phyloP scores from a whole-genome alignment of 805 yeast species.

The Saccharomycopsis vini region DNA sequence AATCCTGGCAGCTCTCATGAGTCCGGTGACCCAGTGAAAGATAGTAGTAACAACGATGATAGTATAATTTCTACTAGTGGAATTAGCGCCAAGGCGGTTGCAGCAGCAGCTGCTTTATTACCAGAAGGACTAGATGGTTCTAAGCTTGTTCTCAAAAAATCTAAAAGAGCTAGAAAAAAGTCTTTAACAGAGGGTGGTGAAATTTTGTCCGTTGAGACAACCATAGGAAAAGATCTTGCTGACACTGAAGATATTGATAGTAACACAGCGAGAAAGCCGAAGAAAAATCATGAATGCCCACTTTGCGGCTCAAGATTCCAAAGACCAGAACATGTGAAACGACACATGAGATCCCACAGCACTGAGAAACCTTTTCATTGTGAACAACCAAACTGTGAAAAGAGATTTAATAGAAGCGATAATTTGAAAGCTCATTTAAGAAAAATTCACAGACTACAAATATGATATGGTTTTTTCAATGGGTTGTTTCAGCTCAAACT shows the following conservation, averaged over 20 bases:
- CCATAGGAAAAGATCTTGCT: too few species aligned
- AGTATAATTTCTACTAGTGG: background rate
- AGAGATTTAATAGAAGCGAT: constrained; percentile 63
- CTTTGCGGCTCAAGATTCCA: constrained; percentile 54
- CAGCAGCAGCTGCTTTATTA: constrained; percentile 5
- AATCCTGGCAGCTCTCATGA: too few species aligned
- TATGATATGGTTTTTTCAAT: background rate
- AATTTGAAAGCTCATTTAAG: constrained; percentile 71
- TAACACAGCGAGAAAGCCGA: constrained; percentile 27
- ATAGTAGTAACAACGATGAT: too few species aligned
- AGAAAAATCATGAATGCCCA: constrained; percentile 57
- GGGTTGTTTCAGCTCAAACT: background rate
- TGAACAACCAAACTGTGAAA: constrained; percentile 44
- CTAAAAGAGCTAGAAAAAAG: constrained; percentile 15
- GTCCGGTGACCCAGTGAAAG: too few species aligned
- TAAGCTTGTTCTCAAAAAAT: constrained; percentile 13
- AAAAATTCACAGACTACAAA: constrained; percentile 24
- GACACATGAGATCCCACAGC: constrained; percentile 67
- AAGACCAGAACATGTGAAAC: constrained; percentile 63
- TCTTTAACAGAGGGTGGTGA: background rate
- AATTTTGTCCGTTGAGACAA: background rate
- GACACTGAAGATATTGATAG: background rate
- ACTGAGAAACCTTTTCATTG: constrained; percentile 73
- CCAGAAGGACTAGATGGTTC: constrained; percentile 17
- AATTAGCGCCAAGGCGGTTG: constrained; percentile 4